A percentile compares a stretch with the other conserved stretches of the same genome.
phyloP scores from a whole-genome alignment of 176 grass and related monocot genomes.

The Elaeis guineensis region DNA sequence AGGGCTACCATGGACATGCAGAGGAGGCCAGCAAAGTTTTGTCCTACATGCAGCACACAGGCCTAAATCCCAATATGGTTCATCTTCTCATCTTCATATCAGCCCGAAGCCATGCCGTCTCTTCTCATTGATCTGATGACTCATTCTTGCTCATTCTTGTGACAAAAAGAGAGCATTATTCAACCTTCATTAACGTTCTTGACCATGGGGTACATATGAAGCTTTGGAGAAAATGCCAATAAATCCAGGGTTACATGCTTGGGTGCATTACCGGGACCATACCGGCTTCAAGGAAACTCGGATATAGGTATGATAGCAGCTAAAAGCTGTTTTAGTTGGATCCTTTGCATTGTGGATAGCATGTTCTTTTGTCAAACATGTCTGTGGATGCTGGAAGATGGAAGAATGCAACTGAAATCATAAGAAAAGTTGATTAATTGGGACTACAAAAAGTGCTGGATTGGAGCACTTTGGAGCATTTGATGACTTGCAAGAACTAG shows the following conservation, averaged over 20 bases:
- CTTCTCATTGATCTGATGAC: slow-evolving; percentile 1
- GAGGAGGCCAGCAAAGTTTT: slow-evolving; percentile 7
- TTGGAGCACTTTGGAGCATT: slow-evolving; percentile 4
- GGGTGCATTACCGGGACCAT: slow-evolving; percentile 25
- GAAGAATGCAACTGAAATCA: not conserved
- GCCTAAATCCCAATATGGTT: slow-evolving; percentile 1
- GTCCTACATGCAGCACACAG: slow-evolving; percentile 8
- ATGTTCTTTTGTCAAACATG: slow-evolving; percentile 15
- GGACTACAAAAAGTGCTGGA: slow-evolving; percentile 1
- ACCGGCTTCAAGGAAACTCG: slow-evolving; percentile 14
- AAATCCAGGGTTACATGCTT: slow-evolving; percentile 11
- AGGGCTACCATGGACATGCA: slow-evolving; percentile 14
- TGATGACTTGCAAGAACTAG: not conserved
- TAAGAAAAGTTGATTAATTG: not conserved
- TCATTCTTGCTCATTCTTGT: not conserved
- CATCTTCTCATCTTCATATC: slow-evolving; percentile 15
- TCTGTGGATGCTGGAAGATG: slow-evolving; percentile 10
- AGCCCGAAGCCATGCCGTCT: slow-evolving; percentile 13
- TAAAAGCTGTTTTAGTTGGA: slow-evolving; percentile 5
- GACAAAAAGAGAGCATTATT: slow-evolving; percentile 3
- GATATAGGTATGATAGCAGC: slow-evolving; percentile 7
- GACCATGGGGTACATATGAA: slow-evolving; percentile 6
- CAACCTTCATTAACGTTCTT: slow-evolving; percentile 14
- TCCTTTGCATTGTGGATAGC: slow-evolving; percentile 6
- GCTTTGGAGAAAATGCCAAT: slow-evolving; percentile 6